Base-by-base conservation (phyloP, 2,329 filamentous ascomycete genomes). In the Scytalidium lignicola region DNA sequence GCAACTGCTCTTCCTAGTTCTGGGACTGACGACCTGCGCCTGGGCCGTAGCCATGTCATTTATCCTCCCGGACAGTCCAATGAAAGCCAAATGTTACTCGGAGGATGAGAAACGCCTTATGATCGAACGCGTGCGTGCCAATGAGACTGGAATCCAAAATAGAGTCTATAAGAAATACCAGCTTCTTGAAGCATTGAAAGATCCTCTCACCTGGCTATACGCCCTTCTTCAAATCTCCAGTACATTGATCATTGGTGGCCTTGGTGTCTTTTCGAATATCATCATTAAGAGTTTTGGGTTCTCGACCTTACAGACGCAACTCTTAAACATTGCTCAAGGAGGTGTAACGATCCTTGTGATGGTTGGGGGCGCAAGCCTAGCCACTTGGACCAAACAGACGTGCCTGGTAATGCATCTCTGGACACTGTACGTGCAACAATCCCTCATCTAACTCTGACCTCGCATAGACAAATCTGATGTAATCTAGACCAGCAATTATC, bases 1-100 rank as follows among this genome's bases (percentile, higher is more conserved):
- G 69, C 70, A 72, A 45, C 65, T 70, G 3, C 60, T 73, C 3
- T 74, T 74, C 52, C 58, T 74, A 5, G 62, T 70, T 6, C 65
- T 73, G 8, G 72, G 72, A 1, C 53, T 63, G 3, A 52, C 64
- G 1, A 73, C 67, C 2, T 61, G 59, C 8, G 50, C 59, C 3
- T 68, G 62, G 61, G 67, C 65, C 15, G 44, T 64, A 19, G 62
- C 70, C 13, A 63, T 72, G 44, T 62, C 64, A 9, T 64, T 64
- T 53, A 68, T 64, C 55, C 37, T 59, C 1, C 56, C 56, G 0
- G 57, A 59, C 21, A 50, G 46, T 23, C 57, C 57, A 3, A 52
- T 58, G 28, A 54, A 51, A 47, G 56, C 57, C 2, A 58, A 48
- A 17, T 54, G 53, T 20, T 54, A 57, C 41, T 42, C 44, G 15